phyloP scores from a whole-genome alignment of 2,329 filamentous ascomycete species.

The Xylaria sp. region DNA sequence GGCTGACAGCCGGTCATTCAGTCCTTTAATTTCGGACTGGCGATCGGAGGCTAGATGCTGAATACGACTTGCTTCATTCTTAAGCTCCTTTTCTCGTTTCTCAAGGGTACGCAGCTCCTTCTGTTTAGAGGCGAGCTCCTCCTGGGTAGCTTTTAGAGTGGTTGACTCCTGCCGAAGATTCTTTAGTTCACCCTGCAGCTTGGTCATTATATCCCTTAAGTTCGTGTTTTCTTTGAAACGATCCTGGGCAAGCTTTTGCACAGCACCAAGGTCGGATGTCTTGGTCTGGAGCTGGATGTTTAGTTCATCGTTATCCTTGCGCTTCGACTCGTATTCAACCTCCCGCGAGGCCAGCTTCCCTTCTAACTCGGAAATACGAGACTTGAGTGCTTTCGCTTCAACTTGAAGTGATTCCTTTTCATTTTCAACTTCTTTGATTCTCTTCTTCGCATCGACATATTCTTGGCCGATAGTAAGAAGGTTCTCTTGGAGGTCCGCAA shows the following conservation, averaged over 20 bases:
- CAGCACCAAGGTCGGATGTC: conserved; percentile 83
- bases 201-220: conserved; percentile 78
- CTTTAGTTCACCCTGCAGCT: conserved; percentile 84
- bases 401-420: conserved; percentile 59
- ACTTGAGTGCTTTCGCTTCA: conserved; percentile 65
- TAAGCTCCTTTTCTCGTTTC: conserved; percentile 80
- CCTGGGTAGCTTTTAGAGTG: conserved; percentile 74
- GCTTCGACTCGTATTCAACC: conserved; percentile 62
- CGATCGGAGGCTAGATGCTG: conserved; percentile 75
- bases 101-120: conserved; percentile 77
- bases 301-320: conserved; percentile 67
- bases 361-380: conserved; percentile 71
- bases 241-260: conserved; percentile 83
- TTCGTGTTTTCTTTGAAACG: conserved; percentile 89
- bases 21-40: conserved; percentile 75
- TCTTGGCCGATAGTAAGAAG: conserved; percentile 80
- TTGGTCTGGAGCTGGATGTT: conserved; percentile 72
- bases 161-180: conserved; percentile 77
- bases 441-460: conserved; percentile 82
- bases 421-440: conserved; percentile 70
- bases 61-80: conserved; percentile 71
- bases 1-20: conserved; percentile 78
- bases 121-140: conserved; percentile 67
- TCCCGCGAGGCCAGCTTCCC: conserved; percentile 73
- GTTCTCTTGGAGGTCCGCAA: conserved; percentile 82